Evolutionary conservation across 1,284 basidiomycete species (phyloP).

Genomic region (Apiotrichum brassicae): DNA sequence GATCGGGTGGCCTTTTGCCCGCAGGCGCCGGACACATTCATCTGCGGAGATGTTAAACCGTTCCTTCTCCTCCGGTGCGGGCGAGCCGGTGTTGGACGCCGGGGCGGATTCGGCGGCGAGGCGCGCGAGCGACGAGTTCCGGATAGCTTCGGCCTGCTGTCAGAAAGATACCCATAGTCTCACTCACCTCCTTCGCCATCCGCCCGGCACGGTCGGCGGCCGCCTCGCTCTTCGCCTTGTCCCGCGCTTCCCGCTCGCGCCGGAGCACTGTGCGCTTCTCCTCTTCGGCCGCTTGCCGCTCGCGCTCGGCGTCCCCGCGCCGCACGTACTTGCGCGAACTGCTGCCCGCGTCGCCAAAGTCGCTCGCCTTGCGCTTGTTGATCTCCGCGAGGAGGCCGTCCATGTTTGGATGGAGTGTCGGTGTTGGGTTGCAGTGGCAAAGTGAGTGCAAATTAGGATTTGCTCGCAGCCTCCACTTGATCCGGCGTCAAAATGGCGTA

Average conservation of each 20-base stretch:
- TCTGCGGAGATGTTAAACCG: slow-evolving; percentile 86
- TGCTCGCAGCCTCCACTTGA: no score
- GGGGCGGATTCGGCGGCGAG: slow-evolving; percentile 18
- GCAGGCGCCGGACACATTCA: slow-evolving; percentile 80
- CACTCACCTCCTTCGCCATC: slow-evolving; percentile 41
- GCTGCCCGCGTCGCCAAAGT: slow-evolving; percentile 37
- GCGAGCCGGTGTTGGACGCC: slow-evolving; percentile 20
- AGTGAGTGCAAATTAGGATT: no score
- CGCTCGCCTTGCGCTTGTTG: slow-evolving; percentile 74
- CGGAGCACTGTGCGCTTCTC: no score
- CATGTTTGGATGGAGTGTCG: slow-evolving; percentile 22
- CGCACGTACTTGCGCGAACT: slow-evolving; percentile 71
- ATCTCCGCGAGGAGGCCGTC: slow-evolving; percentile 60
- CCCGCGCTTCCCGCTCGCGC: slow-evolving; percentile 41
- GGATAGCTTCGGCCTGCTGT: slow-evolving; percentile 26
- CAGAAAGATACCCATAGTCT: neutral
- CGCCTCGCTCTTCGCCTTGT: slow-evolving; percentile 7
- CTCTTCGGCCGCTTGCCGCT: slow-evolving; percentile 65
- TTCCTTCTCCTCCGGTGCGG: slow-evolving; percentile 48
- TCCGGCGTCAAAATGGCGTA: no score
- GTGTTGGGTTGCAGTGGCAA: neutral
- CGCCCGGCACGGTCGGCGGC: slow-evolving; percentile 23
- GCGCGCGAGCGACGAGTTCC: slow-evolving; percentile 22
- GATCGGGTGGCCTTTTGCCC: slow-evolving; percentile 88
- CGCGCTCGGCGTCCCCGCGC: slow-evolving; percentile 59